Percentiles rank a stretch among this genome's conserved stretches.
Evolutionary conservation across 2,329 filamentous ascomycete species (phyloP).

Genomic region (Cryphonectria radicalis): DNA sequence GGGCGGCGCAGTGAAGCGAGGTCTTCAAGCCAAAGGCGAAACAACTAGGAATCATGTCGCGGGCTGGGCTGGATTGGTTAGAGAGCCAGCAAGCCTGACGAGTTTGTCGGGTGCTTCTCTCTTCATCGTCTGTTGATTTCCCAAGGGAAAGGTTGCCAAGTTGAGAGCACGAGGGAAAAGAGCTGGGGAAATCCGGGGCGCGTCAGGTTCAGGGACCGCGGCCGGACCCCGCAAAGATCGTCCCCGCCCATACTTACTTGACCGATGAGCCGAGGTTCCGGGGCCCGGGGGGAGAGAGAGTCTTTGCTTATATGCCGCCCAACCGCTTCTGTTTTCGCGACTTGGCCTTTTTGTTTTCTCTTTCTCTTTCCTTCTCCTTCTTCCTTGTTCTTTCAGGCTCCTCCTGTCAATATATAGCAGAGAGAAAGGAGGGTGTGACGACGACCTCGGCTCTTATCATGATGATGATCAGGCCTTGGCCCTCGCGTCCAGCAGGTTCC

Average conservation of each 20-base stretch:
- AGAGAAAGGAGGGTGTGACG: too few relatives aligned
- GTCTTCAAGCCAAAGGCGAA: background rate
- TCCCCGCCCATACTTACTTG: background rate
- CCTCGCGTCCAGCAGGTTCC: conserved; percentile 63
- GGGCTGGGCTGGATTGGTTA: background rate
- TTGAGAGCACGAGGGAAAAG: background rate
- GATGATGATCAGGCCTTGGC: conserved; percentile 30
- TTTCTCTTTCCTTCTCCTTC: too few relatives aligned
- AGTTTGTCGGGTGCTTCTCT: background rate
- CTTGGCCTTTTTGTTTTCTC: background rate
- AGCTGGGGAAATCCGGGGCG: background rate
- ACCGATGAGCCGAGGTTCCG: background rate
- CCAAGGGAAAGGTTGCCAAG: background rate
- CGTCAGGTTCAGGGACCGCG: background rate
- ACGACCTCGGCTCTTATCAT: too few relatives aligned
- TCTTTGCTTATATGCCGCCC: background rate
- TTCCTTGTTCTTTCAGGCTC: too few relatives aligned
- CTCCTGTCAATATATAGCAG: too few relatives aligned
- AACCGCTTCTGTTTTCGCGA: background rate
- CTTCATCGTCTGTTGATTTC: background rate
- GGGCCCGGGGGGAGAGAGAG: background rate
- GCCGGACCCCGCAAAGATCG: background rate
- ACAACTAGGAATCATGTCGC: background rate
- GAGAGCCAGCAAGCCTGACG: background rate
- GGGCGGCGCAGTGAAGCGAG: background rate